These are phyloP conservation scores for Juglanconis oblonga DNA, from an alignment of 2,329 filamentous ascomycete genomes.

Conservation along the genomic window DNA sequence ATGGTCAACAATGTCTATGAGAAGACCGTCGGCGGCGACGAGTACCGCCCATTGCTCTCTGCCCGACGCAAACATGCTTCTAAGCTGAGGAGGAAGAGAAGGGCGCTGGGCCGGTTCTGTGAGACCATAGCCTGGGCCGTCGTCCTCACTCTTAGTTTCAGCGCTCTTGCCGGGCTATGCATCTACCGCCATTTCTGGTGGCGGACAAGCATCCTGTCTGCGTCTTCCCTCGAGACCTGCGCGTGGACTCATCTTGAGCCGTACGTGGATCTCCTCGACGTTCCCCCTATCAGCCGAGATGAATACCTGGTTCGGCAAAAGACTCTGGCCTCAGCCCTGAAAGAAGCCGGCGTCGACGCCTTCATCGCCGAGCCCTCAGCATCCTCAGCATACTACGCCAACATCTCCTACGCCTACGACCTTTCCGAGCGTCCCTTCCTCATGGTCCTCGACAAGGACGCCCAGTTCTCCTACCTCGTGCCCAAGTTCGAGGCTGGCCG, in stretches of 20 bases:
- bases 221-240: slow-evolving; percentile 22
- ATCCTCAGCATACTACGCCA: slow-evolving; percentile 24
- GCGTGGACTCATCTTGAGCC: slow-evolving; percentile 25
- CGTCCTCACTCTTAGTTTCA: slow-evolving; percentile 7
- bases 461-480: slow-evolving; percentile 27
- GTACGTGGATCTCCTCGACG: slow-evolving; percentile 23
- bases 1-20: background rate
- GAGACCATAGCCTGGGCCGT: slow-evolving; percentile 15
- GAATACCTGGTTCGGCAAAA: slow-evolving; percentile 27
- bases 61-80: background rate
- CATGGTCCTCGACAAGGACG: slow-evolving; percentile 24
- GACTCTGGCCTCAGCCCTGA: slow-evolving; percentile 22
- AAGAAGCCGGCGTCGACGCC: slow-evolving; percentile 25
- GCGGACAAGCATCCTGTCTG: background rate
- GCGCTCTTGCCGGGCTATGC: slow-evolving; percentile 4
- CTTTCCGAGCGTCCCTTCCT: slow-evolving; percentile 29
- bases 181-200: slow-evolving; percentile 7
- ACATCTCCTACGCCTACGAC: slow-evolving; percentile 22
- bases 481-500: slow-evolving; percentile 29
- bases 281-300: slow-evolving; percentile 24
- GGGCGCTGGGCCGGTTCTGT: slow-evolving; percentile 12
- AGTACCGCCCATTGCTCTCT: slow-evolving; percentile 10
- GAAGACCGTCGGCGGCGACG: slow-evolving; percentile 3
- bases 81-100: slow-evolving; percentile 2
- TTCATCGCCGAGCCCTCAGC: slow-evolving; percentile 30